Percentiles rank a stretch among this genome's conserved stretches.
Conservation (phyloP, 169 alveolate species). For the Eimeria zaria region DNA sequence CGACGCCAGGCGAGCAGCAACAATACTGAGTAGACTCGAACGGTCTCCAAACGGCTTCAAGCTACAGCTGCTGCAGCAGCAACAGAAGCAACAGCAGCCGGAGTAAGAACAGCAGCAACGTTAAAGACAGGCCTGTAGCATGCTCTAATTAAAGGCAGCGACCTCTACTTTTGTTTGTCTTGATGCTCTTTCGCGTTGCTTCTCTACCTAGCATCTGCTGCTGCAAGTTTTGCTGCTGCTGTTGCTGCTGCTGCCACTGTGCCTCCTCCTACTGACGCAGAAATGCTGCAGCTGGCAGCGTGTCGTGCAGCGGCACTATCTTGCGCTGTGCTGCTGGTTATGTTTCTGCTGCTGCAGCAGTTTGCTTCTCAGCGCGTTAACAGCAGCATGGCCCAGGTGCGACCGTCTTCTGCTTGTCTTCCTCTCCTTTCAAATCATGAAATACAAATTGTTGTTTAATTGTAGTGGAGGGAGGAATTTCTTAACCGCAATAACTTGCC, state of each 20-base stretch:
- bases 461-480: too few species aligned
- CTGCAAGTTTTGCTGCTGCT: not conserved
- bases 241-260: not conserved
- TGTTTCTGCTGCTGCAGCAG: not conserved
- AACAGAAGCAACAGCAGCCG: slow-evolving; percentile 2
- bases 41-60: not conserved
- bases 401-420: not conserved
- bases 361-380: not conserved
- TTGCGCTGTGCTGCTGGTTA: not conserved
- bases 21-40: not conserved
- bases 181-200: not conserved
- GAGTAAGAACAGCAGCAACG: too few species aligned
- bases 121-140: not conserved
- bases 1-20: not conserved
- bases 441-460: too few species aligned
- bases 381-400: not conserved
- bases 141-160: not conserved
- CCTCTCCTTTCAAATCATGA: too few species aligned
- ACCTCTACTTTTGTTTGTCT: not conserved
- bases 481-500: too few species aligned
- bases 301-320: not conserved
- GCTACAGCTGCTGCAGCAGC: not conserved
- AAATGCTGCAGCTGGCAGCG: not conserved
- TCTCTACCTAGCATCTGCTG: not conserved
- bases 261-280: not conserved